phyloP scores from a whole-genome alignment of 352 stramenopile genomes.

The Pythium biforme region DNA sequence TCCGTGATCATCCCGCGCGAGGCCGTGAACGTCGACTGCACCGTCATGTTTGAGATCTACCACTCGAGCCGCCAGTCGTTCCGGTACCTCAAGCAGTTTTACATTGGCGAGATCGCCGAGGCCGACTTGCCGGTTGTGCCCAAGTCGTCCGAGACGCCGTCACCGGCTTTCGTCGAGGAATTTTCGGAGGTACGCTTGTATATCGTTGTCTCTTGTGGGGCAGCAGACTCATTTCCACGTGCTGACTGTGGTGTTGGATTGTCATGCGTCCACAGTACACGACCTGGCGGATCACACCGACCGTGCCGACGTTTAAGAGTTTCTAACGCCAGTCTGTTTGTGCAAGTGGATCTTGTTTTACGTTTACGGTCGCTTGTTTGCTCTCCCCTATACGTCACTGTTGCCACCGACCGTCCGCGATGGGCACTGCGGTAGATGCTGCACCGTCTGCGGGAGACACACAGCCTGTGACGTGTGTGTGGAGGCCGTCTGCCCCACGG shows the following conservation, averaged over 20 bases:
- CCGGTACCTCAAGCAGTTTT: slow-evolving; percentile 90
- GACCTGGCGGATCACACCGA: slow-evolving; percentile 67
- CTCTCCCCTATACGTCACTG: slow-evolving; percentile 28
- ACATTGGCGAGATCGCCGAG: slow-evolving; percentile 83
- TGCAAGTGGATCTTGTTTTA: not conserved
- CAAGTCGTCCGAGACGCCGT: slow-evolving; percentile 46
- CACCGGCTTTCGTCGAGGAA: slow-evolving; percentile 70
- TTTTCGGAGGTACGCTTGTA: slow-evolving; percentile 48
- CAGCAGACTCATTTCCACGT: no score
- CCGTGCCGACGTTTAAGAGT: slow-evolving; percentile 71
- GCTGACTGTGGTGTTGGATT: not conserved
- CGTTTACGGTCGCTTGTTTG: not conserved
- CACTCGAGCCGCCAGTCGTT: slow-evolving; percentile 91
- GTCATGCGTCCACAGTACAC: slow-evolving; percentile 51
- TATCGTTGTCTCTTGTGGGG: not conserved
- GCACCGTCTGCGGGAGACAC: slow-evolving; percentile 40
- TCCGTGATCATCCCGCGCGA: slow-evolving; percentile 83
- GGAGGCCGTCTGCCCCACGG: slow-evolving; percentile 31
- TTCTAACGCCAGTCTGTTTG: slow-evolving; percentile 47
- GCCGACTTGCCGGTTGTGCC: slow-evolving; percentile 60
- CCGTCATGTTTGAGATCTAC: slow-evolving; percentile 92
- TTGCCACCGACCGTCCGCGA: slow-evolving; percentile 47
- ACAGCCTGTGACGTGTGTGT: slow-evolving; percentile 44
- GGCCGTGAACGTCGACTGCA: slow-evolving; percentile 86
- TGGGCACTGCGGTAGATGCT: slow-evolving; percentile 57